Evolutionary conservation across 768 basidiomycete genomes (phyloP), one percentile per base, ranked within the genome.

Genomic region (Nevesoporus exiguus): DNA sequence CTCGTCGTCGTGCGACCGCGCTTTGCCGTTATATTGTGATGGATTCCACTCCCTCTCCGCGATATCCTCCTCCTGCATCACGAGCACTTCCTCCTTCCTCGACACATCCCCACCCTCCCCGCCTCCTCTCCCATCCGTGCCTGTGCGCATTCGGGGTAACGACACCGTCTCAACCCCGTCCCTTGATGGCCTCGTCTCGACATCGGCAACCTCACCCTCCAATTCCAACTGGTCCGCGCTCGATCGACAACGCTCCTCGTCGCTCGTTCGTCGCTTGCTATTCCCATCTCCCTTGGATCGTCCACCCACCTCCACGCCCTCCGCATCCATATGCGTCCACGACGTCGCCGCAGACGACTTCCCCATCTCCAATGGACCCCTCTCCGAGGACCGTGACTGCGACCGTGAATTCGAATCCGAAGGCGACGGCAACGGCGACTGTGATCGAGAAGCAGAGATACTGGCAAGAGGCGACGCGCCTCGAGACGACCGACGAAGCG

Each of bases 91-190:
- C 15, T 66, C 63, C 55, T 34, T 61, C 61, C 49, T 56, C 56
- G 54, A 44, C 21, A 47, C 44, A n/a, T 47, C 49, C 14, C 34
- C 53, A 19, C 25, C 45, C 33, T 59, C 19, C 7, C n/a, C 37
- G 58, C 53, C 22, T 21, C 42, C 33, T 59, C 9, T 25, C 41
- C 53, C 65, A 25, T 58, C 62, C 10, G 61, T 65, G 40, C 62
- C 57, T 14, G 71, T 67, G 34, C 70, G 64, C 31, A 70, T 61
- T 19, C 63, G 73, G 25, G 72, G 73, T 4, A 64, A 69, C 41
- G 72, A 69, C 22, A 69, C 43, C 24, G 49, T 62, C 45, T 67
- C 65, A 10, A 49, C 5, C 45, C 53, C 49, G 17, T 54, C 42
- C n/a, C 15, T 19, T 11, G 36, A n/a, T 30, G 29, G 19, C 27